Percentiles rank a stretch among this genome's conserved stretches.
These are phyloP conservation scores for Monilinia laxa DNA, from an alignment of 2,329 filamentous ascomycete genomes.

Conservation along the genomic window DNA sequence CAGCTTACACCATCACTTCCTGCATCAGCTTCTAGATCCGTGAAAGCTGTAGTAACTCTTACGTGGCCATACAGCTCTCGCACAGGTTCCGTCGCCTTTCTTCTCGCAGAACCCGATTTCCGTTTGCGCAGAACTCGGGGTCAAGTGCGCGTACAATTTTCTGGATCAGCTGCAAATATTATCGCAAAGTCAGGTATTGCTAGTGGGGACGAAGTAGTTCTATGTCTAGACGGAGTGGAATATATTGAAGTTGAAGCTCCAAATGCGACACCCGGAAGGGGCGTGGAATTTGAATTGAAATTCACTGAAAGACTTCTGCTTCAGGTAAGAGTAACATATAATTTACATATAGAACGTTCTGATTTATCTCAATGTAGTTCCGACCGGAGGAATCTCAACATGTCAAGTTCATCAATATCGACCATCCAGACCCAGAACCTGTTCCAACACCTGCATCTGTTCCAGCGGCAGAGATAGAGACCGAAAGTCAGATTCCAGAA, in stretches of 20 bases:
- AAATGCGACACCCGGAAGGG: slow-evolving; percentile 50
- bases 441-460: slow-evolving; percentile 29
- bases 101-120: slow-evolving; percentile 82
- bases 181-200: slow-evolving; percentile 67
- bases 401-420: slow-evolving; percentile 53
- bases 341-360: slow-evolving; percentile 28
- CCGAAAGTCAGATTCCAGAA: slow-evolving; percentile 28
- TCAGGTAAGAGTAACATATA: slow-evolving; percentile 41
- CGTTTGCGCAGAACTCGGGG: slow-evolving; percentile 73
- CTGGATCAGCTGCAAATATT: slow-evolving; percentile 66
- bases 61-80: slow-evolving; percentile 90
- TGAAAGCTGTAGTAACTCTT: slow-evolving; percentile 76
- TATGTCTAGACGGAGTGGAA: slow-evolving; percentile 67
- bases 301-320: slow-evolving; percentile 53
- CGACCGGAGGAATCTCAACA: slow-evolving; percentile 50
- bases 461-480: slow-evolving; percentile 30
- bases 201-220: slow-evolving; percentile 72
- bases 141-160: slow-evolving; percentile 77
- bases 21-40: slow-evolving; percentile 44
- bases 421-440: slow-evolving; percentile 43
- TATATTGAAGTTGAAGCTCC: slow-evolving; percentile 50
- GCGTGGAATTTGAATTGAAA: slow-evolving; percentile 58
- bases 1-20: slow-evolving; percentile 52
- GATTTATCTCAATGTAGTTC: slow-evolving; percentile 42
- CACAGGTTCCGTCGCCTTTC: slow-evolving; percentile 69